phyloP scores from a whole-genome alignment of 176 grass and related monocot species.

The Luzula sylvatica region DNA sequence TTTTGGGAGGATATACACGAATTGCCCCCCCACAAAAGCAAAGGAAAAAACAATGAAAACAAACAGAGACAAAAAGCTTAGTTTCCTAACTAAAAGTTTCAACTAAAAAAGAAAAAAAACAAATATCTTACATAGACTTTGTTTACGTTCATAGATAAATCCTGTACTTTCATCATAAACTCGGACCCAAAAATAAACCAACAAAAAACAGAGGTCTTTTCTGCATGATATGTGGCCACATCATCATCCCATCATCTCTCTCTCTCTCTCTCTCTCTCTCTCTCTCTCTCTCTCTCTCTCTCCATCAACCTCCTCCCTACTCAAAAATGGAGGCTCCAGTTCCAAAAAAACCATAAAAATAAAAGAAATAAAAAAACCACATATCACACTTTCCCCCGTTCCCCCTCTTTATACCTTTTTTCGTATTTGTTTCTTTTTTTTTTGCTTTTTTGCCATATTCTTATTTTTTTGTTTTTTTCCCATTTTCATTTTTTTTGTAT shows the following conservation, averaged over 20 bases:
- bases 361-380: slow-evolving; percentile 1
- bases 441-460: slow-evolving; percentile 7
- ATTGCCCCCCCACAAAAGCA: no score
- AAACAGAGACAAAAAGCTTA: not conserved
- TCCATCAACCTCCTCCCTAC: slow-evolving; percentile 9
- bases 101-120: slow-evolving; percentile 19
- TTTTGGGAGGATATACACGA: no score
- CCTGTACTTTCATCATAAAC: no score
- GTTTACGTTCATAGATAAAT: not conserved
- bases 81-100: slow-evolving; percentile 17
- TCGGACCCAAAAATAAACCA: slow-evolving; percentile 5
- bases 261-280: not conserved
- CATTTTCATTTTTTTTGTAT: slow-evolving; percentile 14
- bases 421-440: not conserved
- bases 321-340: slow-evolving; percentile 17
- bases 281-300: not conserved
- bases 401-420: slow-evolving; percentile 8
- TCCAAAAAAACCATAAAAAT: slow-evolving; percentile 4
- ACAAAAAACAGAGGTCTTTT: slow-evolving; percentile 2
- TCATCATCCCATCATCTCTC: not conserved
- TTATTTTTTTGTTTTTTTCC: slow-evolving; percentile 11
- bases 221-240: not conserved
- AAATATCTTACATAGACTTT: slow-evolving; percentile 12
- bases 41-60: not conserved
- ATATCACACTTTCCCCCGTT: slow-evolving; percentile 1